phyloP scores from a whole-genome alignment of 352 stramenopile species.

The Pythium monospermum region DNA sequence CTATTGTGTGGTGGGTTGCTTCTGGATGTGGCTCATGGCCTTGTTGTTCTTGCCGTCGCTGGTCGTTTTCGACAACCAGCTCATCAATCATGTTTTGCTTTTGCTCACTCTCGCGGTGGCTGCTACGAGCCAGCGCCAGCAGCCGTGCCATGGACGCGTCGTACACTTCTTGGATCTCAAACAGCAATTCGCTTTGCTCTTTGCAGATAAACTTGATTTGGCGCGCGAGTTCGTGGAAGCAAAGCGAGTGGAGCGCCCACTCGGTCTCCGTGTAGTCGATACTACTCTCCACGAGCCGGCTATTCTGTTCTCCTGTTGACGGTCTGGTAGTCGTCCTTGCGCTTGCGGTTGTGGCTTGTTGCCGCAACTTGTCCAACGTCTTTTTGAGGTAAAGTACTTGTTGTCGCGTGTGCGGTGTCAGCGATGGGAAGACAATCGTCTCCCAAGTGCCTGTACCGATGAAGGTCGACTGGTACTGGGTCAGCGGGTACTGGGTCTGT shows the following conservation, averaged over 20 bases:
- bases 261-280: constrained; percentile 52
- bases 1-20: too few relatives aligned
- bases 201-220: constrained; percentile 76
- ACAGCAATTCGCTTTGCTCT: constrained; percentile 67
- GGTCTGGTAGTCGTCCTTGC: constrained; percentile 58
- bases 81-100: neutral
- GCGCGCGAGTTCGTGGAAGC: constrained; percentile 68
- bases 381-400: constrained; percentile 66
- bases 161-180: constrained; percentile 53
- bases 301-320: constrained; percentile 52
- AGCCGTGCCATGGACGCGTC: constrained; percentile 30
- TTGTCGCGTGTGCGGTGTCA: constrained; percentile 55
- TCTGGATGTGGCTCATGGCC: too few relatives aligned
- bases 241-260: constrained; percentile 60
- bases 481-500: constrained; percentile 38
- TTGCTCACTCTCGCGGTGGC: neutral
- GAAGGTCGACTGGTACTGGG: constrained; percentile 59
- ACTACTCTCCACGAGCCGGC: constrained; percentile 36
- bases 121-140: constrained; percentile 1
- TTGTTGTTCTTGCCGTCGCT: neutral
- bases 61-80: neutral
- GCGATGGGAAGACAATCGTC: constrained; percentile 66
- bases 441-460: constrained; percentile 43
- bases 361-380: constrained; percentile 53
- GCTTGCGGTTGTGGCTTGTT: constrained; percentile 53